Base-by-base conservation (phyloP, 1,284 basidiomycete species). In the Fomitopsis betulina region DNA sequence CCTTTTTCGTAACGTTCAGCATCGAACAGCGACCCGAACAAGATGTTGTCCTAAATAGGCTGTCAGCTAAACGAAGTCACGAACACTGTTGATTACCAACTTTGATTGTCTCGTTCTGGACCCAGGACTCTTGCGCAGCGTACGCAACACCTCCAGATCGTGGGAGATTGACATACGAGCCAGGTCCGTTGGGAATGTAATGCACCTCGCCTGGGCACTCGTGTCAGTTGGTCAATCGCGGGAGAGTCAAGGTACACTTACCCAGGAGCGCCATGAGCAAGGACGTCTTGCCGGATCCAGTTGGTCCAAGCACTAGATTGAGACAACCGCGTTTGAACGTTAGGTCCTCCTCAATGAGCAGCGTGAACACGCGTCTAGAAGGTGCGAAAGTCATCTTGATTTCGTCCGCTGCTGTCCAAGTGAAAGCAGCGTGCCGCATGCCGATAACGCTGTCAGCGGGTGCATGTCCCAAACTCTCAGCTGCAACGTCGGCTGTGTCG, bases 121-220 rank as follows among this genome's bases (percentile, higher is more conserved):
- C 85, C 89, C 89, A 93, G 1, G 86, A 84, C 65, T 91, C 87
- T 68, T 93, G 89, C 0, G 87, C 85, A 5, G 87, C 86, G 70
- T 89, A 91, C 0, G 86, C 84, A 5, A 92, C 80, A 6, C 89
- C 88, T 12, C 80, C 79, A 1, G 74, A 71, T 8, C 87, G 78
- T n/a, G 89, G 88, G 7, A 91, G 77, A 59, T 81, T 83, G 69
- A 79, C 86, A 76, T 84, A 87, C 0, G 86, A 82, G 37, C 79
- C 79, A 12, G 80, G 75, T 6, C 76, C 75, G 8, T 73, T 68
- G 5, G 82, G 78, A 17, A 79, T 69, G 63, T 81, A 85, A 63
- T 87, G 84, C 84, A 87, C 81, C 65, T 86, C 82, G n/a, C 80
- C 82, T 74, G 40, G 45, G n/a, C n/a, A n/a, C n/a, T n/a, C n/a